These are phyloP conservation scores for Salinomyces thailandicus DNA, from an alignment of 2,329 filamentous ascomycete genomes.

Conservation along the genomic window DNA sequence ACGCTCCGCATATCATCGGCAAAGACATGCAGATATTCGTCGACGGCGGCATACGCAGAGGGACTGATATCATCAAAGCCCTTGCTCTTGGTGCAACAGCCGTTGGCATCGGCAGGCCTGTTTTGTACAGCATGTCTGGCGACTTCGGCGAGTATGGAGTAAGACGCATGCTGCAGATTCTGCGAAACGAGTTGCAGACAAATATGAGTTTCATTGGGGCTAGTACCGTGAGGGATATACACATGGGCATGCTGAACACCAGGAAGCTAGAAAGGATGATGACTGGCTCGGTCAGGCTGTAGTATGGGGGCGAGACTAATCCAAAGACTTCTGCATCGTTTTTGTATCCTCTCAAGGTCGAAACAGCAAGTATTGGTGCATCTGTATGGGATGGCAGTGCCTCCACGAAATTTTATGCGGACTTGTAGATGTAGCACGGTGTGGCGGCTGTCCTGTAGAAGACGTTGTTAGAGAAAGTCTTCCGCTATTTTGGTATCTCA, in stretches of 20 bases:
- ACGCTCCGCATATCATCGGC: constrained; percentile 24
- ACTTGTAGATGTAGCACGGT: too few species aligned
- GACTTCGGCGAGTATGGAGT: constrained; percentile 25
- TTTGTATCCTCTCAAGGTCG: too few species aligned
- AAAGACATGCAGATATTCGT: constrained; percentile 36
- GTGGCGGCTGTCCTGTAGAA: too few species aligned
- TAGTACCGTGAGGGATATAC: constrained; percentile 46
- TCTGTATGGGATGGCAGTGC: too few species aligned
- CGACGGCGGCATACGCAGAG: constrained; percentile 41
- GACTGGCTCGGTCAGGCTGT: constrained; percentile 34
- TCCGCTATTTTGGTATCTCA: too few species aligned
- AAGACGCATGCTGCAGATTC: constrained; percentile 35
- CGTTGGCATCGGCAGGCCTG: constrained; percentile 48
- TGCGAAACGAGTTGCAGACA: constrained; percentile 49
- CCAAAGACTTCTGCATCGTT: too few species aligned
- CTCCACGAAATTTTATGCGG: too few species aligned
- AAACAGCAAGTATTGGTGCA: too few species aligned
- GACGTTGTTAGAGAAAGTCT: too few species aligned
- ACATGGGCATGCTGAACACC: constrained; percentile 48
- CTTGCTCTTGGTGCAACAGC: constrained; percentile 46
- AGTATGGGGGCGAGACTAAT: too few species aligned
- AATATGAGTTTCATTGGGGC: constrained; percentile 56
- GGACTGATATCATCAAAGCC: constrained; percentile 43
- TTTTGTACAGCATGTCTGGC: constrained; percentile 39
- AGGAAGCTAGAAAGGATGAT: constrained; percentile 16